These are phyloP conservation scores for Scedosporium minutisporum DNA, from an alignment of 2,329 filamentous ascomycete genomes.

Conservation along the genomic window DNA sequence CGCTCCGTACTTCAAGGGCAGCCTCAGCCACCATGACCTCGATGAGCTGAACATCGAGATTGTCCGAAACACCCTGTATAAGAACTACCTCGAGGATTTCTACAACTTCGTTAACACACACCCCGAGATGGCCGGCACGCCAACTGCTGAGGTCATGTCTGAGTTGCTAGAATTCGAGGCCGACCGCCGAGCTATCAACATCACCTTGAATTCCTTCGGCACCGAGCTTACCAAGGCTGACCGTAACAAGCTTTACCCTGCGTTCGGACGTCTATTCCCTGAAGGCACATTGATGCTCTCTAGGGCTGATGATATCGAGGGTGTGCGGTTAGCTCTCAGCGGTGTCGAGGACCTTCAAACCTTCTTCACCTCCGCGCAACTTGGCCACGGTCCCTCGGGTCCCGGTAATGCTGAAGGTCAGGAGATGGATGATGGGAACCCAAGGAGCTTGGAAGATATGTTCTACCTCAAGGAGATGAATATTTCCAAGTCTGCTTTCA, in stretches of 20 bases:
- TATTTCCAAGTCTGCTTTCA: constrained; percentile 89
- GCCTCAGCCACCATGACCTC: constrained; percentile 87
- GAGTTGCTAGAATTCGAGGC: constrained; percentile 96
- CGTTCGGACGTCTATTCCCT: constrained; percentile 81
- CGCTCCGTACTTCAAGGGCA: constrained; percentile 95
- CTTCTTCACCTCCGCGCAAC: constrained; percentile 87
- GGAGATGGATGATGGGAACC: constrained; percentile 57
- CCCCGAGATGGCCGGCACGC: constrained; percentile 75
- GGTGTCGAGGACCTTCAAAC: constrained; percentile 87
- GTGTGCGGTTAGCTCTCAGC: constrained; percentile 86
- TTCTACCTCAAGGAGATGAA: constrained; percentile 99
- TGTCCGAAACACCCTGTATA: constrained; percentile 95
- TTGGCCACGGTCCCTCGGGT: constrained; percentile 60
- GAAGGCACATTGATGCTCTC: constrained; percentile 94
- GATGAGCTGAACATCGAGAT: constrained; percentile 99
- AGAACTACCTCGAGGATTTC: constrained; percentile 99
- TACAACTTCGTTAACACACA: constrained; percentile 88
- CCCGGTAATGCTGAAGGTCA: constrained; percentile 81
- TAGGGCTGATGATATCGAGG: constrained; percentile 87
- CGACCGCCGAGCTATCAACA: constrained; percentile 94
- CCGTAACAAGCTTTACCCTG: constrained; percentile 91
- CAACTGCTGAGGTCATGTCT: constrained; percentile 88
- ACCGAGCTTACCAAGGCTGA: constrained; percentile 91
- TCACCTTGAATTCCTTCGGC: constrained; percentile 96
- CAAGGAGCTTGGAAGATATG: constrained; percentile 84